Percentiles rank a stretch among this genome's conserved stretches.
These are phyloP conservation scores for Fusarium albosuccineum DNA, from an alignment of 2,329 filamentous ascomycete species.

Conservation along the genomic window DNA sequence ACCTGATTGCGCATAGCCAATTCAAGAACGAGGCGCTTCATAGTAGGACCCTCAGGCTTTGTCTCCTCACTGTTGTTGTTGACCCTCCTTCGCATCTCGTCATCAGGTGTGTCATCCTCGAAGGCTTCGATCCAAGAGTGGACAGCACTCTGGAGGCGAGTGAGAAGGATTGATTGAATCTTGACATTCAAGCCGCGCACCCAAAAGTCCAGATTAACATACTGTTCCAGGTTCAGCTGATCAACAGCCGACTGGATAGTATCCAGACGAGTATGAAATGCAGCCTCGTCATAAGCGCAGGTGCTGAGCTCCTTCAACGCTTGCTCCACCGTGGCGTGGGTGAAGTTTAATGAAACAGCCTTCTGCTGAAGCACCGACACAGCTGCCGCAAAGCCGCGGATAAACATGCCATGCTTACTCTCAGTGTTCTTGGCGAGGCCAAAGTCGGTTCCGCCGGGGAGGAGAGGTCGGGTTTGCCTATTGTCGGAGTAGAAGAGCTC, in stretches of 20 bases:
- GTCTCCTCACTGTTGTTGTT: slow-evolving; percentile 59
- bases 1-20: slow-evolving; percentile 98
- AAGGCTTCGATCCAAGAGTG: slow-evolving; percentile 90
- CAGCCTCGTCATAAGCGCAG: slow-evolving; percentile 84
- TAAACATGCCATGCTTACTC: slow-evolving; percentile 96
- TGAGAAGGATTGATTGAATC: slow-evolving; percentile 83
- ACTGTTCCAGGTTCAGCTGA: slow-evolving; percentile 95
- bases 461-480: slow-evolving; percentile 60
- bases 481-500: slow-evolving; percentile 78
- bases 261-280: slow-evolving; percentile 85
- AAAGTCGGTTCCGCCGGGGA: slow-evolving; percentile 56
- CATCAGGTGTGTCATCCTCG: slow-evolving; percentile 69
- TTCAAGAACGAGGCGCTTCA: slow-evolving; percentile 85
- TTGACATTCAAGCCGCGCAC: slow-evolving; percentile 87
- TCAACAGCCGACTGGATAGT: slow-evolving; percentile 93
- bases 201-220: slow-evolving; percentile 92
- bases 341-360: slow-evolving; percentile 80
- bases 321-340: slow-evolving; percentile 85
- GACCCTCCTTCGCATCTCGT: slow-evolving; percentile 65
- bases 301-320: slow-evolving; percentile 85
- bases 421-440: slow-evolving; percentile 71
- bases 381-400: slow-evolving; percentile 89
- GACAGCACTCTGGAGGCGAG: slow-evolving; percentile 87
- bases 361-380: slow-evolving; percentile 92
- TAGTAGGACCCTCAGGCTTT: slow-evolving; percentile 69